Evolutionary conservation across 2,329 filamentous ascomycete species (phyloP), one percentile per base, ranked within the genome.

Genomic region (Volutella citrinella): DNA sequence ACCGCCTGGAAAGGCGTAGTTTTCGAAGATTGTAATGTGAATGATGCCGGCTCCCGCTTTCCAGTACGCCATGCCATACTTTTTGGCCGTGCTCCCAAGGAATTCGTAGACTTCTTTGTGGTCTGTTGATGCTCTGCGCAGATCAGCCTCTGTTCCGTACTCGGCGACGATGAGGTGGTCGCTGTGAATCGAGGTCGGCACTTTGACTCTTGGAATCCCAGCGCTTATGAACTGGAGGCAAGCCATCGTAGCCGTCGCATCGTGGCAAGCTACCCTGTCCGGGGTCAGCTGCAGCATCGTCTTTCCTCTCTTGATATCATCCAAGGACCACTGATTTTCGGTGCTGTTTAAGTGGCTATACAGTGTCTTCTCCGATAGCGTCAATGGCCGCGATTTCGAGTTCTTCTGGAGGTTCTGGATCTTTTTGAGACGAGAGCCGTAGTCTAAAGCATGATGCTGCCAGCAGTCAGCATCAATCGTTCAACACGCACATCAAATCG

Each of bases 1-100:
- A 2, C 59, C 59, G 4, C 60, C 59, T 2, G 59, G 59, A 9
- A 57, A 56, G 11, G 50, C 56, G 31, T 66, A 65, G 31, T 65
- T 63, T 39, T 66, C 63, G 23, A 66, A 62, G 13, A 65, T 57
- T 1, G 59, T 64, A 1, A 53, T 59, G 41, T 65, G 63, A 14
- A 66, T 62, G 11, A 63, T 62, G 4, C 58, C 59, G 1, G 59
- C 58, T 3, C 55, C 57, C 11, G 57, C 51, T 17, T 61, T 62
- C 60, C 60, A 64, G 26, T 57, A 64, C 1, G 57, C 59, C 30
- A 72, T 70, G 2, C 65, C 64, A 17, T 72, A 71, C 40, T 69
- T 70, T 40, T 63, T 64, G 8, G 62, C 60, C 0, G 60, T 59
- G 22, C 57, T 63, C 30, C 54, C 55, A 5, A 64, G 40, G 22